phyloP scores from a whole-genome alignment of 345 rosid genomes.

The Eutrema yunnanense region DNA sequence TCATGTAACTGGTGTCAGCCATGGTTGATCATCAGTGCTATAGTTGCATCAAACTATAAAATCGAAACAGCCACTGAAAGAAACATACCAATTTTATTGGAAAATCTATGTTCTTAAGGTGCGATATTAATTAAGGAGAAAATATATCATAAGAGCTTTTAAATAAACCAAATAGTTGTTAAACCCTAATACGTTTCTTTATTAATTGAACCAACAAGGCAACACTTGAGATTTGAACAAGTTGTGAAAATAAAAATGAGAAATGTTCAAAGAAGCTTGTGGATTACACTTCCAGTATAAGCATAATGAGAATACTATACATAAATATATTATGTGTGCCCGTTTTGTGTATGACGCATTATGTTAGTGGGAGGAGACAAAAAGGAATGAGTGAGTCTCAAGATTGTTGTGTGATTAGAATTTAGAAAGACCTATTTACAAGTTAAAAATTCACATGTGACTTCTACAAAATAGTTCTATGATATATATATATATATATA shows the following conservation, averaged over 20 bases:
- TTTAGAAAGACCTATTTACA: not conserved
- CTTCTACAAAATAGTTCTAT: not conserved
- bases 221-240: not conserved
- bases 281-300: slow-evolving; percentile 20
- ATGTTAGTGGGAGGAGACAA: slow-evolving; percentile 26
- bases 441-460: not conserved
- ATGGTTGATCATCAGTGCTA: not conserved
- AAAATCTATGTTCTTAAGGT: not conserved
- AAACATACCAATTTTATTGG: not conserved
- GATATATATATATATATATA: not conserved
- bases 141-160: not conserved
- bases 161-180: not conserved
- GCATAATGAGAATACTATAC: slow-evolving; percentile 17
- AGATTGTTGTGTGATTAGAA: slow-evolving; percentile 22
- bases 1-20: not conserved
- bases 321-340: slow-evolving; percentile 10
- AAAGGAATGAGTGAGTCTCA: slow-evolving; percentile 24
- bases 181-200: not conserved
- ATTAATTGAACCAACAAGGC: not conserved
- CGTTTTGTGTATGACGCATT: slow-evolving; percentile 15
- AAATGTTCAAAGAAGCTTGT: slow-evolving; percentile 18
- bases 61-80: not conserved
- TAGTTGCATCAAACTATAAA: not conserved
- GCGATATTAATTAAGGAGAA: not conserved
- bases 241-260: not conserved